These are phyloP conservation scores for Sporothrix dimorphospora DNA, from an alignment of 2,329 filamentous ascomycete genomes.

Conservation along the genomic window DNA sequence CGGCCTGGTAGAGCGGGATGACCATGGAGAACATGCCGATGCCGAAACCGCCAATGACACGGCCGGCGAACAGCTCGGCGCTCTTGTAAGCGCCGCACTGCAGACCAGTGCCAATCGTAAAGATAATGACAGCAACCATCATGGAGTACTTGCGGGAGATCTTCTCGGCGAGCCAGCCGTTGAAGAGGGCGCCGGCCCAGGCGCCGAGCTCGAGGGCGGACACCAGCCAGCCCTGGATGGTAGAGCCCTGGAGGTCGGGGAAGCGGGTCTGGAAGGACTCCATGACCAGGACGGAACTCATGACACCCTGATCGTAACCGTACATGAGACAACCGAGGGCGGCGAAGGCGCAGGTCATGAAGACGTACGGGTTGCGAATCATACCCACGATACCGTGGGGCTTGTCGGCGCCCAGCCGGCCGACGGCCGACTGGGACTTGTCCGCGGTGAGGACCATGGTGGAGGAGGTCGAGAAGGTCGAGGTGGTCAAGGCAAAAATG, in stretches of 20 bases:
- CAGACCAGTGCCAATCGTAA: constrained; percentile 23
- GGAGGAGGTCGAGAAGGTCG: neutral
- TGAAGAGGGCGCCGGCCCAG: constrained; percentile 26
- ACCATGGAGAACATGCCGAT: constrained; percentile 41
- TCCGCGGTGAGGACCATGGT: neutral
- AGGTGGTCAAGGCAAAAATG: neutral
- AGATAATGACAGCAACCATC: constrained; percentile 27
- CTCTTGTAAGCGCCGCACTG: constrained; percentile 24
- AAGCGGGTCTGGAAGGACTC: constrained; percentile 27
- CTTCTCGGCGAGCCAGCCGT: constrained; percentile 26
- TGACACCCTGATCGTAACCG: constrained; percentile 29
- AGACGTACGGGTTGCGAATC: constrained; percentile 47
- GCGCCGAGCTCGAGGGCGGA: constrained; percentile 26
- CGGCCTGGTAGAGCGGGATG: constrained; percentile 34
- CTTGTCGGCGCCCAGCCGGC: constrained; percentile 44
- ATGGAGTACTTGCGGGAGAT: constrained; percentile 30
- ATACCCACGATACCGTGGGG: constrained; percentile 45
- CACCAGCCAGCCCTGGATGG: constrained; percentile 27
- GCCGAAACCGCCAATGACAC: constrained; percentile 27
- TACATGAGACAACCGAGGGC: constrained; percentile 29
- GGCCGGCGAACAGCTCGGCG: constrained; percentile 23
- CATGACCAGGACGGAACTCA: constrained; percentile 26
- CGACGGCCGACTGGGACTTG: constrained; percentile 43
- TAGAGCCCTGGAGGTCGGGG: constrained; percentile 21
- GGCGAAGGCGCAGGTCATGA: constrained; percentile 37